Evolutionary conservation across 2,329 filamentous ascomycete genomes (phyloP), one percentile per base, ranked within the genome.

Genomic region (Sclerotiophoma versabilis): DNA sequence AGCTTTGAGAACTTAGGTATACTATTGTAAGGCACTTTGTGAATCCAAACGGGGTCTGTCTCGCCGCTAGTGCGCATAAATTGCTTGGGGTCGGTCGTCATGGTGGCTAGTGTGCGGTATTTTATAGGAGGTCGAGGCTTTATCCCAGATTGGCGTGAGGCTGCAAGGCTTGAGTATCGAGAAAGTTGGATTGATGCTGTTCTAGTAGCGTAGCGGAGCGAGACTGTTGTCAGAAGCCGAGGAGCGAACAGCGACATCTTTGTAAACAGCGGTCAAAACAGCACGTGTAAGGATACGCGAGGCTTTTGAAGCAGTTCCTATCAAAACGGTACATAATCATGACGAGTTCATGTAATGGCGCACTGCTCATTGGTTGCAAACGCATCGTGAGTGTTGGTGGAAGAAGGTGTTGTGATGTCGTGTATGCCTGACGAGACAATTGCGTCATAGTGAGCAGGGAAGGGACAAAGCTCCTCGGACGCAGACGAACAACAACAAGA

Each of bases 41-140:
- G 81, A 0, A 82, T 69, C 83, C 83, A 86, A 17, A 85, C 83
- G 0, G 83, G 65, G 45, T 83, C 80, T 3, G 74, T 79, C 15
- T 75, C 71, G 29, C 83, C 83, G 0, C 81, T 83, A 4, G 83
- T 84, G 33, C 75, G 68, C 60, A 76, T 72, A 56, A 71, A 76
- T 36, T 77, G 73, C 44, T 74, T 34, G 6, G 72, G 63, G 11
- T 58, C 34, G 47, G 59, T 62, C 20, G 54, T 59, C 61, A 66
- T 64, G 3, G 43, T 60, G 36, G 36, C 36, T 14, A 42, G 17
- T 37, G 27, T 29, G n/a, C 47, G 52, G 54, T 49, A 46, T 39
- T 58, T 55, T 34, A 25, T 41, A 2, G 37, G 12, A 20, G 23
- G 41, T 5, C 42, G 34, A 39, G 44, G 37, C 33, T 36, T 51